phyloP scores from a whole-genome alignment of 495 filamentous ascomycete species.

The Chaetomidium leptoderma region DNA sequence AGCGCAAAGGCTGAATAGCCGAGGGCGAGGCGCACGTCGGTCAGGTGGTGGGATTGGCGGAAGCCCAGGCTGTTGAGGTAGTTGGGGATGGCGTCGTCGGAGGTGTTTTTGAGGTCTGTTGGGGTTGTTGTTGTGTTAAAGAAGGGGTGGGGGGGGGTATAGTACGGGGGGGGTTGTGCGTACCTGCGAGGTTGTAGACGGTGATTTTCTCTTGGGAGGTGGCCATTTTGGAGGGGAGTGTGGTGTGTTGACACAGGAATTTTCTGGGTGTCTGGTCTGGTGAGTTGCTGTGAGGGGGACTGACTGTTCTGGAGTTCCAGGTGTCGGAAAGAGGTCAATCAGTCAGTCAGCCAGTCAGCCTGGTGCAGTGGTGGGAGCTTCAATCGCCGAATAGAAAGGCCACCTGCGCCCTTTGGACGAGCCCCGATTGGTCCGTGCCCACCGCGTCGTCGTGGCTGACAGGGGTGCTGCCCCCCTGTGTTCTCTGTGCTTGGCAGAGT shows the following conservation, averaged over 20 bases:
- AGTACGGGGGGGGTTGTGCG: not conserved
- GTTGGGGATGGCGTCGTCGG: slow-evolving; percentile 88
- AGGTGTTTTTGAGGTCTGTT: slow-evolving; percentile 90
- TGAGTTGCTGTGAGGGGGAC: not conserved
- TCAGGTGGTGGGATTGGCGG: slow-evolving; percentile 70
- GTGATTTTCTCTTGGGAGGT: slow-evolving; percentile 55
- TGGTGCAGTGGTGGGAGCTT: not conserved
- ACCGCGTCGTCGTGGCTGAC: not conserved
- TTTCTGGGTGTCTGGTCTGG: not conserved
- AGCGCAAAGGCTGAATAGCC: slow-evolving; percentile 81
- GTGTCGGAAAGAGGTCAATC: no score
- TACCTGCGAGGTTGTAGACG: slow-evolving; percentile 66
- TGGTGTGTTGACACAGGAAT: not conserved
- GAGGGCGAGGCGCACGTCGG: slow-evolving; percentile 74
- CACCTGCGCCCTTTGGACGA: slow-evolving; percentile 20
- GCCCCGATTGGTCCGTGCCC: slow-evolving; percentile 14
- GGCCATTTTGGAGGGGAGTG: slow-evolving; percentile 30
- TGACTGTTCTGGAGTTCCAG: no score
- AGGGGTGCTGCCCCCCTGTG: not conserved
- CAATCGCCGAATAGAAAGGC: slow-evolving; percentile 26
- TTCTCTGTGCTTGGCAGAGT: slow-evolving; percentile 13
- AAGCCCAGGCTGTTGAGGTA: slow-evolving; percentile 84
- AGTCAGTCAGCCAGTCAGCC: not conserved
- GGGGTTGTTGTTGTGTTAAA: not conserved
- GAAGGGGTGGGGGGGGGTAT: slow-evolving; percentile 1